Evolutionary conservation across 768 basidiomycete species (phyloP).

Genomic region (Hypholoma sublateritium): DNA sequence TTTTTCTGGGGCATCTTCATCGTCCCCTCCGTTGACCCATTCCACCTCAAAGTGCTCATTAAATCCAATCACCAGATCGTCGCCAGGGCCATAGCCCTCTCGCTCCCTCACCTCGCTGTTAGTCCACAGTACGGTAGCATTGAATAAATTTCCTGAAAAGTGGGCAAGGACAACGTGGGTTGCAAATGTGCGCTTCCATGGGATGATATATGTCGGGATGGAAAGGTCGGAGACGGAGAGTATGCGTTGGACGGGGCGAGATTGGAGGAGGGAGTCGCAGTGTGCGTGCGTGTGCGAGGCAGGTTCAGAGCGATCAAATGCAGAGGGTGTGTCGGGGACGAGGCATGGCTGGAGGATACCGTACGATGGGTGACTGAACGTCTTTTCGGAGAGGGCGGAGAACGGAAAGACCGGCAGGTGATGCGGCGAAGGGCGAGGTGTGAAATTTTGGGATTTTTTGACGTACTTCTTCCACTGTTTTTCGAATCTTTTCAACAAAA

Average conservation of each 20-base stretch:
- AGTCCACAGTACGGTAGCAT: constrained; percentile 36
- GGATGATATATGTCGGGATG: constrained; percentile 33
- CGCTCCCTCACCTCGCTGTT: constrained; percentile 28
- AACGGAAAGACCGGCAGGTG: constrained; percentile 22
- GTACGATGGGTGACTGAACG: constrained; percentile 36
- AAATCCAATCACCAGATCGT: constrained; percentile 33
- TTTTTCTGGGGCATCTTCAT: constrained; percentile 11
- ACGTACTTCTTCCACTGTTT: constrained; percentile 21
- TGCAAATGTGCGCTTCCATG: constrained; percentile 33
- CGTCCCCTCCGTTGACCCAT: constrained; percentile 27
- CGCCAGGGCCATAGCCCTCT: constrained; percentile 24
- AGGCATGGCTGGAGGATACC: constrained; percentile 34
- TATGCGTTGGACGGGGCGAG: constrained; percentile 28
- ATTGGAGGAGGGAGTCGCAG: constrained; percentile 23
- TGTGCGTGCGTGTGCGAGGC: background rate
- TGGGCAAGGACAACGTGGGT: constrained; percentile 37
- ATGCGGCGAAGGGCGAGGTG: constrained; percentile 25
- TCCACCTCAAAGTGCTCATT: constrained; percentile 38
- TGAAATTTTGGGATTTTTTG: constrained; percentile 17
- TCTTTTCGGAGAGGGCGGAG: constrained; percentile 20
- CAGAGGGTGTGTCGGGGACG: constrained; percentile 16
- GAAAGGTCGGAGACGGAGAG: constrained; percentile 23
- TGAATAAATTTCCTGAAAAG: constrained; percentile 38
- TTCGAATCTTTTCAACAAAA: constrained; percentile 22
- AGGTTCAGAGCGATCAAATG: background rate